Conservation (phyloP, 441 rosid species). For the Adansonia madagascariensis region DNA sequence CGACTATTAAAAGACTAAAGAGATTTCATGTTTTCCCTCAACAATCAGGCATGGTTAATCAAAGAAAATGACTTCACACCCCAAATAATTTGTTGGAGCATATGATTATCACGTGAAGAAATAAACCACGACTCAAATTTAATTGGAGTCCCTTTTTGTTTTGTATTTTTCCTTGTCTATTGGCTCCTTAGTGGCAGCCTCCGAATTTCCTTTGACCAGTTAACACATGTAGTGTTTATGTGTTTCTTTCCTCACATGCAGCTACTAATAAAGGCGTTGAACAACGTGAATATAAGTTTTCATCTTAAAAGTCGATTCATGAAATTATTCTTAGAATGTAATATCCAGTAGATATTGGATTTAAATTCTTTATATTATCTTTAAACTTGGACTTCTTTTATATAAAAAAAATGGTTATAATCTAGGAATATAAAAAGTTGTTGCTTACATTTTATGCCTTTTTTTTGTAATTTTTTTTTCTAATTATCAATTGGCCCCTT, state of each 20-base stretch:
- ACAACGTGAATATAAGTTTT: neutral
- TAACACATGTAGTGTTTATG: neutral
- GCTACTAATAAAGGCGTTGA: neutral
- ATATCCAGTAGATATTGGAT: too few relatives aligned
- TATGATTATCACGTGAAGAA: neutral
- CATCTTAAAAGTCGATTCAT: neutral
- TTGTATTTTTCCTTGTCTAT: neutral
- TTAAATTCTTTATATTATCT: too few relatives aligned
- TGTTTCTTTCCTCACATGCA: neutral
- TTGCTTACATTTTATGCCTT: neutral
- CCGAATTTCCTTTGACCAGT: neutral
- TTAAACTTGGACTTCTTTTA: neutral
- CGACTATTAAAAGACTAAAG: neutral
- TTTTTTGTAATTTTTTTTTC: neutral
- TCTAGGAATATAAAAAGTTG: too few relatives aligned
- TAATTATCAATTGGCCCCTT: too few relatives aligned
- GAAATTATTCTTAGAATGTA: too few relatives aligned
- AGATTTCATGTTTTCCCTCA: neutral
- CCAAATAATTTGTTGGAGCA: neutral
- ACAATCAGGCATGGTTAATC: neutral
- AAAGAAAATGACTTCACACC: neutral
- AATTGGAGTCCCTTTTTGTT: neutral
- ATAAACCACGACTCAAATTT: neutral
- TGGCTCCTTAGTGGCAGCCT: neutral
- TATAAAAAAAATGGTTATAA: neutral